These are phyloP conservation scores for Fusarium sp. DNA, from an alignment of 2,329 filamentous ascomycete genomes.

Conservation along the genomic window DNA sequence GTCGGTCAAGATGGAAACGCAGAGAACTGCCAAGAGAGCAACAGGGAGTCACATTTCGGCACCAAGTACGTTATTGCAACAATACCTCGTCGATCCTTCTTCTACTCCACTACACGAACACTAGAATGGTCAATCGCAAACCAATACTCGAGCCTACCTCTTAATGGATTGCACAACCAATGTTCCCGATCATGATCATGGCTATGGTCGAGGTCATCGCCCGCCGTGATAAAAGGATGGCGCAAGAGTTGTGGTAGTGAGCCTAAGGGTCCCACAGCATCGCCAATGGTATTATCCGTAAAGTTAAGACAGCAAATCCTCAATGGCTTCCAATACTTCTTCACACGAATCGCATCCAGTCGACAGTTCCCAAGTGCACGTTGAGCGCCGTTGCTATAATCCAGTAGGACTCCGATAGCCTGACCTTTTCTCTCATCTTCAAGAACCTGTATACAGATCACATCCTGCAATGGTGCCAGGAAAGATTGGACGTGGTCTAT, in stretches of 20 bases:
- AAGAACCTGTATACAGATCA: not conserved
- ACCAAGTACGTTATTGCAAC: not conserved
- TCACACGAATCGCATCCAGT: not conserved
- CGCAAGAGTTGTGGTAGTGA: too few species aligned
- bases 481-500: slow-evolving; percentile 2
- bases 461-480: not conserved
- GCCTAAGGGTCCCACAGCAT: too few species aligned
- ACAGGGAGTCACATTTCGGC: not conserved
- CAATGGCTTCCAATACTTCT: not conserved
- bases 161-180: slow-evolving; percentile 11
- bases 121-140: slow-evolving; percentile 11
- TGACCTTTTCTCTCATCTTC: not conserved
- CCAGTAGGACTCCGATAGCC: slow-evolving; percentile 3
- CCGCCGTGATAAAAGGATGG: not conserved
- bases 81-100: not conserved
- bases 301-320: not conserved
- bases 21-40: not conserved
- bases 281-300: too few species aligned
- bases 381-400: slow-evolving; percentile 7
- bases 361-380: slow-evolving; percentile 7
- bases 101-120: not conserved
- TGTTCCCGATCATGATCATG: not conserved
- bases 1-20: not conserved
- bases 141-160: slow-evolving; percentile 18
- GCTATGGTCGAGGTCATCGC: not conserved